phyloP scores from a whole-genome alignment of 495 filamentous ascomycete genomes.

The Trichoderma reesei region DNA sequence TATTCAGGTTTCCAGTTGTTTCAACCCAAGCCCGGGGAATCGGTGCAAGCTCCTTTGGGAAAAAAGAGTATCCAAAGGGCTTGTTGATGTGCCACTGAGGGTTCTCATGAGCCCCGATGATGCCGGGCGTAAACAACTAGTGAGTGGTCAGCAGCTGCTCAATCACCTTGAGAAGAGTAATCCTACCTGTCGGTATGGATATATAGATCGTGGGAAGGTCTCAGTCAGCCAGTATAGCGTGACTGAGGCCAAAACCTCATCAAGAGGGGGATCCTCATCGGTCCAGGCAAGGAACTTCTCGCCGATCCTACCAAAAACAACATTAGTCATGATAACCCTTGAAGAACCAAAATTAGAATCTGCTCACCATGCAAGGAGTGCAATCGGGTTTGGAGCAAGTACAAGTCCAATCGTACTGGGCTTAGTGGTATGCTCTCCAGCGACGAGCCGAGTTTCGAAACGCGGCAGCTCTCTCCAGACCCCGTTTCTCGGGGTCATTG shows the following conservation, averaged over 20 bases:
- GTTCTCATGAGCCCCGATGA: conserved; percentile 22
- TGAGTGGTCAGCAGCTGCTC: not conserved
- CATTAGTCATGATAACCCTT: not conserved
- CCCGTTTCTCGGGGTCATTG: conserved; percentile 26
- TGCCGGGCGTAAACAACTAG: conserved; percentile 21
- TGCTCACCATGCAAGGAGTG: conserved; percentile 45
- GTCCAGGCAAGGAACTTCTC: conserved; percentile 55
- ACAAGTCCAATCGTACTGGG: conserved; percentile 49
- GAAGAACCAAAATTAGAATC: conserved; percentile 12
- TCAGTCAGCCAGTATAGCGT: conserved; percentile 54
- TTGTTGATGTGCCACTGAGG: conserved; percentile 32
- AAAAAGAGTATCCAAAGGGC: conserved; percentile 45
- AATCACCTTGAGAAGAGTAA: not conserved
- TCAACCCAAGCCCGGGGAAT: conserved; percentile 38
- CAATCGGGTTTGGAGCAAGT: conserved; percentile 44
- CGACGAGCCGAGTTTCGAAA: conserved; percentile 31
- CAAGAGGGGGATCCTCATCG: conserved; percentile 37
- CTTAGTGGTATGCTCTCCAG: conserved; percentile 47
- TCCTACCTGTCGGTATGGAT: conserved; percentile 38
- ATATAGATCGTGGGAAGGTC: conserved; percentile 44
- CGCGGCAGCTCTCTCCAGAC: conserved; percentile 20
- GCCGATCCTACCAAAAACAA: conserved; percentile 35
- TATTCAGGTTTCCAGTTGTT: conserved; percentile 38
- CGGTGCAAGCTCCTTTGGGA: conserved; percentile 41
- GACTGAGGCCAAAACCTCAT: conserved; percentile 46